Evolutionary conservation across 305 asterid species (phyloP).

Genomic region (Solanum aculeatissimum): DNA sequence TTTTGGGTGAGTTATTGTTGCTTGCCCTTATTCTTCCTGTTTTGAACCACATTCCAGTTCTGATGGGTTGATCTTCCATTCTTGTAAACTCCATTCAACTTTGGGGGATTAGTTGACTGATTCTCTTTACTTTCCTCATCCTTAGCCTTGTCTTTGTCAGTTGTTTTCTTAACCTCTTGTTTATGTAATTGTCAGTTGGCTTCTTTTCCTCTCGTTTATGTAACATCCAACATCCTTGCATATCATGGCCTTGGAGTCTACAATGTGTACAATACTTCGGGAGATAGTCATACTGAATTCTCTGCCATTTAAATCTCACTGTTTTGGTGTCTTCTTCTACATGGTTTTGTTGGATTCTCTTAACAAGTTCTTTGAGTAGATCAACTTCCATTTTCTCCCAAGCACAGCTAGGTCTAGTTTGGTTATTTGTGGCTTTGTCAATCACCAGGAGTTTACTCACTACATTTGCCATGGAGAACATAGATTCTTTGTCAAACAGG

Average conservation of each 20-base stretch:
- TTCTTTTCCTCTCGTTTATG: background rate
- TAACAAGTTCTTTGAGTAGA: background rate
- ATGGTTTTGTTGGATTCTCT: background rate
- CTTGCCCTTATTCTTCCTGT: background rate
- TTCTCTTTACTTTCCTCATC: background rate
- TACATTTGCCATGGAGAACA: background rate
- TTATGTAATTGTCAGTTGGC: background rate
- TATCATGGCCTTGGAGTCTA: background rate
- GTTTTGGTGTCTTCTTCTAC: background rate
- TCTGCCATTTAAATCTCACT: background rate
- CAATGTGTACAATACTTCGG: background rate
- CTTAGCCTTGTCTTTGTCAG: background rate
- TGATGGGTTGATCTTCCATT: background rate
- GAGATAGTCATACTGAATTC: background rate
- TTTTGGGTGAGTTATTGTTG: background rate
- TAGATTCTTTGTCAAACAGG: background rate
- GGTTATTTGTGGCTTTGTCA: background rate
- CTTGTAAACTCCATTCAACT: background rate
- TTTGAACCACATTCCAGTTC: background rate
- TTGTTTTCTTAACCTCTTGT: background rate
- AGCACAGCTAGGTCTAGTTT: background rate
- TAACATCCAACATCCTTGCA: background rate
- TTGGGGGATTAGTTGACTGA: background rate
- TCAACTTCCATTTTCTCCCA: background rate
- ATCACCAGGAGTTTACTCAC: background rate